Conservation (phyloP, 345 rosid species). For the Eucalyptus caleyi region DNA sequence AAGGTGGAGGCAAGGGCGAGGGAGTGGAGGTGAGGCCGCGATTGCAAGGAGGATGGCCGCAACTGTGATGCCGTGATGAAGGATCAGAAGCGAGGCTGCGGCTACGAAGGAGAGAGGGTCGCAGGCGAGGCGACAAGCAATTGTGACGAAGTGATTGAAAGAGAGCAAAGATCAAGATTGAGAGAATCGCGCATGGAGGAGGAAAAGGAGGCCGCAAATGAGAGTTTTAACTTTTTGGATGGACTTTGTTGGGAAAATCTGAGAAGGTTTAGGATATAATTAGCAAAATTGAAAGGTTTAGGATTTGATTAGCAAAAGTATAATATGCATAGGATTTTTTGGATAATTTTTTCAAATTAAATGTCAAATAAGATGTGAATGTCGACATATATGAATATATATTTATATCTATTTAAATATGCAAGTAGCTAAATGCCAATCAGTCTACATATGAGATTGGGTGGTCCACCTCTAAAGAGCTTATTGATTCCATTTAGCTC, state of each 20-base stretch:
- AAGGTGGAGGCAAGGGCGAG: no score
- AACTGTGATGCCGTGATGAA: accelerated
- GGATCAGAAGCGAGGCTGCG: accelerated
- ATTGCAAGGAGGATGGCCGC: no score
- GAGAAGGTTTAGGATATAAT: accelerated
- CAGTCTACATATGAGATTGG: not conserved
- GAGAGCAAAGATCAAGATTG: no score
- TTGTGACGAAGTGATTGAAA: no score
- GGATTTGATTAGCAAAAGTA: accelerated
- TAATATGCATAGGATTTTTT: no score
- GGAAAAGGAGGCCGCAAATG: accelerated
- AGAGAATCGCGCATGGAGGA: accelerated
- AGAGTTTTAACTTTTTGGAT: no score
- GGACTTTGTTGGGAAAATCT: not conserved
- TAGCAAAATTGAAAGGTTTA: no score
- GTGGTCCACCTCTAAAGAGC: not conserved
- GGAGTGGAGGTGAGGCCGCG: no score
- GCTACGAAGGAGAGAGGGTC: accelerated
- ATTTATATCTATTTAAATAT: not conserved
- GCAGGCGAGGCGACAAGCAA: accelerated
- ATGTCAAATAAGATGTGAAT: not conserved
- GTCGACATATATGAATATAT: not conserved
- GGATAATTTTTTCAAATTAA: accelerated
- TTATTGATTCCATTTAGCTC: not conserved
- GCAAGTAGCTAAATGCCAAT: not conserved